These are phyloP conservation scores for Ustilago shanxiensis DNA, from an alignment of 1,284 basidiomycete genomes.

Conservation along the genomic window DNA sequence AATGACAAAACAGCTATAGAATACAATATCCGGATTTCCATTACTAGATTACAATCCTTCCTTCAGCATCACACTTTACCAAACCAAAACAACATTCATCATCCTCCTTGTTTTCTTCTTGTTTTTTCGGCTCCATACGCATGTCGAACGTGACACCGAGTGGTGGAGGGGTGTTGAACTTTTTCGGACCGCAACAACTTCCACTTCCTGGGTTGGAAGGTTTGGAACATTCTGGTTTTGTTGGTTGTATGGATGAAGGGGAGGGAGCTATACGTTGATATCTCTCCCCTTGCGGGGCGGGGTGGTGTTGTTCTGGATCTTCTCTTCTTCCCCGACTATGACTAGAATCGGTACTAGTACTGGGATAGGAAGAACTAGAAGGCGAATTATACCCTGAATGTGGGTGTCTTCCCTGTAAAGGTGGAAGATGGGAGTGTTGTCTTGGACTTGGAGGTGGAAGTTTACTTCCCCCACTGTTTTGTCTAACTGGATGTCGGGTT, in stretches of 20 bases:
- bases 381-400: no score
- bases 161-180: background rate
- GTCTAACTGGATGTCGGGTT: background rate
- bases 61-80: constrained; percentile 41
- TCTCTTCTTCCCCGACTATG: background rate
- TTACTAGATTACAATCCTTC: constrained; percentile 37
- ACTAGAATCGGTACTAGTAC: background rate
- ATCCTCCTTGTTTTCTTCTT: background rate
- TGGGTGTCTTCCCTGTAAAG: no score
- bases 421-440: no score
- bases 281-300: background rate
- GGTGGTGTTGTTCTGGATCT: background rate
- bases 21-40: no score
- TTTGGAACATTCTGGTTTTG: background rate
- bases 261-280: background rate
- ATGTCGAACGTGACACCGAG: constrained; percentile 23
- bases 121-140: background rate
- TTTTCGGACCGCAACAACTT: background rate
- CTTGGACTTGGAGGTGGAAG: constrained; percentile 2
- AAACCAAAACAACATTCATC: constrained; percentile 51
- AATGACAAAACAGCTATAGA: no score
- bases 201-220: background rate
- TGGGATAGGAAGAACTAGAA: background rate
- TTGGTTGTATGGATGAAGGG: no score
- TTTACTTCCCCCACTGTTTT: background rate